phyloP scores from a whole-genome alignment of 768 basidiomycete genomes.

The Rhodosporidiobolus odoratus region DNA sequence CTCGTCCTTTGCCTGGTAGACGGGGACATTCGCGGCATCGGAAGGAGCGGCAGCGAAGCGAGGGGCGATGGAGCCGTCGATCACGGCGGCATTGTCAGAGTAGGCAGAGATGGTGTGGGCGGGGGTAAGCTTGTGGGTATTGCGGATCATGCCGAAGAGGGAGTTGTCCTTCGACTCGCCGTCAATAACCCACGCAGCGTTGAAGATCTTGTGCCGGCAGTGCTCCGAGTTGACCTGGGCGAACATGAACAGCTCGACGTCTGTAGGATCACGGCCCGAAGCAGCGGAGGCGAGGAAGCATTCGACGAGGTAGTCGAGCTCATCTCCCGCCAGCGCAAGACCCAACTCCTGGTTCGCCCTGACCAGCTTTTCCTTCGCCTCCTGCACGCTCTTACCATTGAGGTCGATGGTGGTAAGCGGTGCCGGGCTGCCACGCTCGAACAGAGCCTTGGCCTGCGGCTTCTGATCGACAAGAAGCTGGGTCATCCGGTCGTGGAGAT shows the following conservation, averaged over 20 bases:
- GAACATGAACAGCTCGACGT: conserved; percentile 99
- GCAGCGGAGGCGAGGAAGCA: conserved; percentile 62
- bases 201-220: conserved; percentile 99
- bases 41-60: conserved; percentile 58
- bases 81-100: conserved; percentile 94
- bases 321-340: conserved; percentile 79
- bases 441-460: conserved; percentile 56
- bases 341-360: conserved; percentile 78
- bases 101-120: conserved; percentile 89
- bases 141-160: conserved; percentile 94
- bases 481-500: conserved; percentile 95
- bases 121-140: conserved; percentile 74
- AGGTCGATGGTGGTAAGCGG: conserved; percentile 71
- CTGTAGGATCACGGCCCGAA: conserved; percentile 70
- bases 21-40: conserved; percentile 34
- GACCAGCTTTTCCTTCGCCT: conserved; percentile 61
- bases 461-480: conserved; percentile 61
- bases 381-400: conserved; percentile 45
- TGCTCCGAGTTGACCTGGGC: conserved; percentile 99
- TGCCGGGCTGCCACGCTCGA: conserved; percentile 57
- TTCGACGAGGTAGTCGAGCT: conserved; percentile 84
- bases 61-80: conserved; percentile 68
- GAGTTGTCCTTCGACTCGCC: conserved; percentile 60
- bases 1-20: conserved; percentile 62
- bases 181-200: conserved; percentile 91